Percentiles rank a stretch among this genome's conserved stretches.
Evolutionary conservation across 331 rosid genomes (phyloP).

Genomic region (Dryas integrifolia): DNA sequence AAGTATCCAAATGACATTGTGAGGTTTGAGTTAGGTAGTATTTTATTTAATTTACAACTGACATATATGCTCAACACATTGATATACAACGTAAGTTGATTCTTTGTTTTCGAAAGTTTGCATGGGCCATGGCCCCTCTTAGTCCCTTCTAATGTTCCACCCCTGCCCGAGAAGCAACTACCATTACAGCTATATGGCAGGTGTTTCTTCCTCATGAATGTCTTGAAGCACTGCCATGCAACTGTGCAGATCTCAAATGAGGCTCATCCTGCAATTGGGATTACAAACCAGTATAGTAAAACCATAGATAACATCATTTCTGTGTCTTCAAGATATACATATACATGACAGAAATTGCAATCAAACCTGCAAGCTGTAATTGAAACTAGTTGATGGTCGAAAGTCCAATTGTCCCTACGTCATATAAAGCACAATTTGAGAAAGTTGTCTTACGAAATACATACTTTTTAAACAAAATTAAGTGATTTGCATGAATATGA

Average conservation of each 20-base stretch:
- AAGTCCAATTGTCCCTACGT: slow-evolving; percentile 46
- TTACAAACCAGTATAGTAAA: slow-evolving; percentile 2
- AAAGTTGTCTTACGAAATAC: not conserved
- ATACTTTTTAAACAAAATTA: not conserved
- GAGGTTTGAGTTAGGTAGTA: too few species aligned
- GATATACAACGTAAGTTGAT: too few species aligned
- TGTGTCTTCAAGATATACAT: not conserved
- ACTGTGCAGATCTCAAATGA: slow-evolving; percentile 43
- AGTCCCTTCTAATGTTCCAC: too few species aligned
- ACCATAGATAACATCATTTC: not conserved
- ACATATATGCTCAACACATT: too few species aligned
- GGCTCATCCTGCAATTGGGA: slow-evolving; percentile 44
- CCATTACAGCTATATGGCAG: not conserved
- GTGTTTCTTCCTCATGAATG: slow-evolving; percentile 33
- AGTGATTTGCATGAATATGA: not conserved
- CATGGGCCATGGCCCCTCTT: too few species aligned
- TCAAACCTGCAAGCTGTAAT: slow-evolving; percentile 44
- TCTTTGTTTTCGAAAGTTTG: too few species aligned
- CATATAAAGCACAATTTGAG: slow-evolving; percentile 7
- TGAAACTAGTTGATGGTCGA: slow-evolving; percentile 36
- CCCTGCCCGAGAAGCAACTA: too few species aligned
- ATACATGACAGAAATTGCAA: not conserved
- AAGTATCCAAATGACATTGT: too few species aligned
- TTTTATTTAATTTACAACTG: too few species aligned
- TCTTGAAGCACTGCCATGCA: slow-evolving; percentile 47